Evolutionary conservation across 2,329 filamentous ascomycete species (phyloP), one percentile per base, ranked within the genome.

Genomic region (Clarireedia paspali): DNA sequence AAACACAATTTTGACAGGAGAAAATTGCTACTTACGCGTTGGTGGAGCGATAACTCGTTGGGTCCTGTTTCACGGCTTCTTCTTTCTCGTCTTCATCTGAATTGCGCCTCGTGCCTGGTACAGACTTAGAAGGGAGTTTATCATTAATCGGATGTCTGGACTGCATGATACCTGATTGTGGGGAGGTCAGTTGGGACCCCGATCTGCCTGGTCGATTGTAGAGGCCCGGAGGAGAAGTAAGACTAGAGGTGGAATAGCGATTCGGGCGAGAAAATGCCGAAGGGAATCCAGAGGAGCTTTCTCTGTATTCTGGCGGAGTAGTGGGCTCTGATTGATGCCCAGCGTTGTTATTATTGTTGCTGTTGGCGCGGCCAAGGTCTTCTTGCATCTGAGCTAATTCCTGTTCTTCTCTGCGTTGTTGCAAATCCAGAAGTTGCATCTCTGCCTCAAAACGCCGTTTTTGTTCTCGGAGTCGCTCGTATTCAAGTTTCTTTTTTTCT

Each of bases 321-420:
- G 94, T 96, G 15, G 94, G 94, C 73, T 97, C 92, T 64, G 89
- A 96, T 69, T 95, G 89, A 66, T 91, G 88, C 53, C 88, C 88
- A 40, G 56, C 56, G 50, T 52, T 62, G 65, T 78, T 70, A 57
- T 72, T 75, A 65, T 63, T 70, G 23, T 54, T 54, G 66, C 62
- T 69, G 63, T 71, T 74, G 57, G 78, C 77, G 61, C 81, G 76
- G 44, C 78, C 77, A 56, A 95, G 79, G 64, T 94, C 88, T 64
- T 90, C 85, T 66, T 91, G 87, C 75, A 97, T 88, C 70, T 89
- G 85, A 57, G 87, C 84, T 66, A 95, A 84, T 68, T 96, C 91
- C 64, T 87, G 82, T 69, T 91, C 89, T 68, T 94, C 88, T 60
- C 82, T 84, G 60, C 87, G 85, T 71, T 92, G 88, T 70, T 94